These are phyloP conservation scores for Globisporangium radiosum DNA, from an alignment of 352 stramenopile species.

Conservation along the genomic window DNA sequence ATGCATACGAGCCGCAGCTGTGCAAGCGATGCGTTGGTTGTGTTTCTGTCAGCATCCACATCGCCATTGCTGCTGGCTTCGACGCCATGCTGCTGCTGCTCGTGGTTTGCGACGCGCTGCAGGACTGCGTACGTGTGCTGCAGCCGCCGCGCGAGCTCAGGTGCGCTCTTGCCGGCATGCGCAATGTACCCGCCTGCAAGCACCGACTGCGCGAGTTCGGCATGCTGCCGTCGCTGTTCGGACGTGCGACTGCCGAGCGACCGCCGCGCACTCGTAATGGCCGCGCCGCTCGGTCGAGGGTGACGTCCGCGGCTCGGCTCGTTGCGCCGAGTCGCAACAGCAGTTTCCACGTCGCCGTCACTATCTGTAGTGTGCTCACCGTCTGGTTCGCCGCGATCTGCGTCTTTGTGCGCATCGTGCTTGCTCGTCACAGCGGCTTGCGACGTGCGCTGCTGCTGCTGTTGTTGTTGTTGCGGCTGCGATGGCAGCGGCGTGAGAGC, in stretches of 20 bases:
- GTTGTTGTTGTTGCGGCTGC: neutral
- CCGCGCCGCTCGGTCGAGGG: neutral
- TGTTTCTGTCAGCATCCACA: neutral
- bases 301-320: neutral
- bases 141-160: constrained; percentile 39
- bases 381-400: neutral
- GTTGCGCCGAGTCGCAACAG: neutral
- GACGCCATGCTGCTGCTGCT: constrained; percentile 25
- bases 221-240: constrained; percentile 6
- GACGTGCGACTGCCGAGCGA: constrained; percentile 2
- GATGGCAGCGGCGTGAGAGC: neutral
- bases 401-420: neutral
- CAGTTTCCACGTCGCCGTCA: too few relatives aligned
- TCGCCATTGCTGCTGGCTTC: constrained; percentile 7
- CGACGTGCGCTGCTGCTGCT: neutral
- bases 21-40: constrained; percentile 18
- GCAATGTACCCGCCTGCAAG: constrained; percentile 19
- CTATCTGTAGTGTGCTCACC: neutral
- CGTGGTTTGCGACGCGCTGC: constrained; percentile 25
- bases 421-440: neutral
- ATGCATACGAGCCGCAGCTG: constrained; percentile 37
- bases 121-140: constrained; percentile 46
- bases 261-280: neutral
- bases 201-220: neutral
- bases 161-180: constrained; percentile 22